Evolutionary conservation across 164 flowering plant species (phyloP), one percentile per base, ranked within the genome.

Genomic region (Stephania yunnanensis): DNA sequence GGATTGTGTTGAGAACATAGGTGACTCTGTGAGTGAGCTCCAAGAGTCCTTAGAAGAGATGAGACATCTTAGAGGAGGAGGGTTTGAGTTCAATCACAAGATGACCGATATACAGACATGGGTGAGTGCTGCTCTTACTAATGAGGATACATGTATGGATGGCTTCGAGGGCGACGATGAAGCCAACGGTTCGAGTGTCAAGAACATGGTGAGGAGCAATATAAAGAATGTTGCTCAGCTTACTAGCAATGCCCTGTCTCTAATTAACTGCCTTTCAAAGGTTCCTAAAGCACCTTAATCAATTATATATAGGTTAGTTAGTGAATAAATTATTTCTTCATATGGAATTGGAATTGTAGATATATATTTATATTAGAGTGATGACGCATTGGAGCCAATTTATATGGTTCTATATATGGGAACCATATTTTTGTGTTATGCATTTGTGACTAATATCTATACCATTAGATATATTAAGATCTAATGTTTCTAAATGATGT

Each of bases 71-170:
- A 71, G 45, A 5, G 82, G 81, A 6, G 63, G 75, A 0, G 46
- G 64, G 0, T 58, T 86, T 15, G 64, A 19, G 84, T 82, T 31
- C 79, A 30, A 63, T 7, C 74, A n/a, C 45, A 71, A 58, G 46
- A 87, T 89, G 72, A 87, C 36, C 73, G 83, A 89, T 70, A 75
- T 90, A n/a, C 87, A 86, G 71, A 90, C 97, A 17, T 90, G 94
- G 91, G 88, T 90, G 29, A 92, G 97, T 78, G 94, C 97, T 4
- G 94, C 92, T 11, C 68, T 92, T 75, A 88, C 94, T 0, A 82
- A 90, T 10, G 90, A 86, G 73, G 84, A 71, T 74, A 89, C 92
- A 0, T 92, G 97, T 79, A 74, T 71, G 42, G 92, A 90, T 5
- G 97, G 93, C 48, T 90, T 92, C 30, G 72, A 76, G 0, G 86